Conservation (phyloP, 2,329 filamentous ascomycete species). For the Graphiopsis chlorocephala region DNA sequence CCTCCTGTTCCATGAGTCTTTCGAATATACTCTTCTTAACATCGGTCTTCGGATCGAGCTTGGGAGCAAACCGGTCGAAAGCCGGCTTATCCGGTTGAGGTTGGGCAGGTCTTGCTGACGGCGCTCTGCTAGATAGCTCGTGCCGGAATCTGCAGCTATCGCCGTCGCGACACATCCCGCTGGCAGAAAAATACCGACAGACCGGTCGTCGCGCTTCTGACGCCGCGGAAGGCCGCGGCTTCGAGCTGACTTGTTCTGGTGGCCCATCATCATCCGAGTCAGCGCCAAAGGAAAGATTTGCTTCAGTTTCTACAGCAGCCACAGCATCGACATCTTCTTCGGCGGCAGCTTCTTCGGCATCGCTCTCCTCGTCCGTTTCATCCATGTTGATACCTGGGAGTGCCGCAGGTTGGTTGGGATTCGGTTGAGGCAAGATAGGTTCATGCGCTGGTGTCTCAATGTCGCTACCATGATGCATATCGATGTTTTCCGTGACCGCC, state of each 20-base stretch:
- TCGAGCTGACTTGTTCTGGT: conserved; percentile 41
- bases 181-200: conserved; percentile 33
- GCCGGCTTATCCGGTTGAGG: conserved; percentile 12
- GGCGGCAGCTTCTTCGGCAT: neutral
- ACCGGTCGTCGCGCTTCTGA: conserved; percentile 13
- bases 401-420: neutral
- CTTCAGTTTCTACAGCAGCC: conserved; percentile 33
- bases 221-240: conserved; percentile 21
- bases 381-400: conserved; percentile 13
- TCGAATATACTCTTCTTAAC: conserved; percentile 28
- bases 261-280: conserved; percentile 34
- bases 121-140: conserved; percentile 22
- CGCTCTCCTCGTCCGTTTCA: conserved; percentile 5
- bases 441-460: neutral
- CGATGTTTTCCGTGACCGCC: neutral
- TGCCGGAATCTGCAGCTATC: conserved; percentile 34
- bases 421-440: no score
- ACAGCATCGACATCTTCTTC: conserved; percentile 11
- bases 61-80: conserved; percentile 21
- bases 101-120: conserved; percentile 8
- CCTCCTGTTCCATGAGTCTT: conserved; percentile 44
- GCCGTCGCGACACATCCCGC: conserved; percentile 35
- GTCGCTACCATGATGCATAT: no score
- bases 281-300: conserved; percentile 27
- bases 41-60: conserved; percentile 18